Evolutionary conservation across 2,329 filamentous ascomycete species (phyloP), one percentile per base, ranked within the genome.

Genomic region (Penicillium sp.): DNA sequence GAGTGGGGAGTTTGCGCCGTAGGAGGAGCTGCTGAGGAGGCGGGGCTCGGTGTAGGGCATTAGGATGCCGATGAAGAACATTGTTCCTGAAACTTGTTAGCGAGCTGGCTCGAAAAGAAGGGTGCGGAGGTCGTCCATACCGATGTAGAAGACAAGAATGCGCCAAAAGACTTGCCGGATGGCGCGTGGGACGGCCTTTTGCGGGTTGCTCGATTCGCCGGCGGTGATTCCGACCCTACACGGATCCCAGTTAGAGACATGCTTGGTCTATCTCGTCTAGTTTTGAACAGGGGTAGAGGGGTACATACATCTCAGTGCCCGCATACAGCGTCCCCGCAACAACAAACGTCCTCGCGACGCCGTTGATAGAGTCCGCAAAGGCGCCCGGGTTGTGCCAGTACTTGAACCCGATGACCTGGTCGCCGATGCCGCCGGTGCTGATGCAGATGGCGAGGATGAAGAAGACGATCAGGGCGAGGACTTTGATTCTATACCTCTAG

Each of bases 391-490:
- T 71, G 13, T 80, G 76, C 89, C 90, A 93, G 76, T 90, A 89
- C 67, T 84, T 82, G 79, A 93, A 92, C 46, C 91, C 91, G 52
- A 93, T 82, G 70, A 88, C 88, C 64, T 91, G 82, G 26, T 86
- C 71, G 23, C 90, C 88, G 3, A 83, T 61, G 1, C 46, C 90
- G 51, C 90, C 91, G 2, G 88, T 89, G 71, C 91, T 89, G 77
- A 92, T 84, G 76, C 88, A 90, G 69, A 92, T 89, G 68, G 84
- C 87, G 68, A 92, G 91, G 71, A 93, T 88, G 80, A 91, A 84
- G 81, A 93, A 91, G 47, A 90, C 90, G 88, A 93, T 76, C 88
- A 89, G 68, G 83, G 82, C 79, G 91, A 93, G 51, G 89, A 91
- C 57, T 92, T 83, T 71, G 89, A 88, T 44, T 48, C 57, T 59